Percentiles rank a stretch among this genome's conserved stretches.
Conservation (phyloP, 345 rosid genomes). For the Aquilaria sinensis region DNA sequence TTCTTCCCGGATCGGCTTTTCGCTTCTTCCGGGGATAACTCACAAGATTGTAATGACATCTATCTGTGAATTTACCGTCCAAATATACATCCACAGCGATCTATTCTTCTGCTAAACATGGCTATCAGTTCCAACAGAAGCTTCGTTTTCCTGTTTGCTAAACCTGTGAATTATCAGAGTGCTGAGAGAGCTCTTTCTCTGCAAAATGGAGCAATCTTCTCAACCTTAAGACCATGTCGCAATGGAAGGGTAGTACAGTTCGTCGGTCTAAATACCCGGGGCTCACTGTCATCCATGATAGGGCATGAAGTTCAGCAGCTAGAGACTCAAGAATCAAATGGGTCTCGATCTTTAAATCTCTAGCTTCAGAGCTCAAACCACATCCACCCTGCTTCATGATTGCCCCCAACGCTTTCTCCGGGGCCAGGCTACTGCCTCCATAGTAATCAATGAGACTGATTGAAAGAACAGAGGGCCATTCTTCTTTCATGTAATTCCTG, state of each 20-base stretch:
- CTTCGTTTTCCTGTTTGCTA: not conserved
- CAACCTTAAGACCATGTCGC: slow-evolving; percentile 93
- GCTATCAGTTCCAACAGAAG: not conserved
- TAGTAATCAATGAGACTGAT: slow-evolving; percentile 86
- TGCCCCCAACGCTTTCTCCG: slow-evolving; percentile 21
- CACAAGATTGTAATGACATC: not conserved
- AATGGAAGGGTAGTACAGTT: slow-evolving; percentile 84
- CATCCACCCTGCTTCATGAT: slow-evolving; percentile 57
- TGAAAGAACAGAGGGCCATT: slow-evolving; percentile 93
- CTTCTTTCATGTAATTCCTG: slow-evolving; percentile 61
- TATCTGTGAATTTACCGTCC: slow-evolving; percentile 9
- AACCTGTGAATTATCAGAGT: slow-evolving; percentile 36
- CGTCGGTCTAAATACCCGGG: slow-evolving; percentile 84
- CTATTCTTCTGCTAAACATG: slow-evolving; percentile 21
- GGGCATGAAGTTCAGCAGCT: slow-evolving; percentile 94
- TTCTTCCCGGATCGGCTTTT: not conserved
- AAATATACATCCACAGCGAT: slow-evolving; percentile 12
- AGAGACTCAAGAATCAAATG: slow-evolving; percentile 76
- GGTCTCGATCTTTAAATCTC: slow-evolving; percentile 69
- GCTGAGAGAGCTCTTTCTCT: slow-evolving; percentile 61
- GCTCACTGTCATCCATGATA: slow-evolving; percentile 97
- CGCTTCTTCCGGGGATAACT: slow-evolving; percentile 18
- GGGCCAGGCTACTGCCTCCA: slow-evolving; percentile 40
- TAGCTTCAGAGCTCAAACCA: slow-evolving; percentile 43
- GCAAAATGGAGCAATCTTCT: slow-evolving; percentile 98